A percentile compares a stretch with the other conserved stretches of the same genome.
Conservation (phyloP, 225 moss, liverwort and hornwort species). For the Anthoceros angustus region DNA sequence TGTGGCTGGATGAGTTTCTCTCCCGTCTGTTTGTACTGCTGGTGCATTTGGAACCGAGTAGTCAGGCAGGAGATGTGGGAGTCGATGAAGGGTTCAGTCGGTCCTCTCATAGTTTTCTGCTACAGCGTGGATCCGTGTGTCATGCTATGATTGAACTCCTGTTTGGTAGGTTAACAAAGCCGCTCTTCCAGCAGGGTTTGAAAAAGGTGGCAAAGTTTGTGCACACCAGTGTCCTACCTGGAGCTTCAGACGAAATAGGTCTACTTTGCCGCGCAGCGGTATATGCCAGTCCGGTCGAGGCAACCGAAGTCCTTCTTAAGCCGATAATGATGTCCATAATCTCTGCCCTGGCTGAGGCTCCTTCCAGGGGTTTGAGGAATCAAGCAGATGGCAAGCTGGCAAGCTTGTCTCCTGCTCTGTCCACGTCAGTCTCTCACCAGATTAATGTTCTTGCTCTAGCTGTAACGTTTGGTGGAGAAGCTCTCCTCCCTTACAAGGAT, state of each 20-base stretch:
- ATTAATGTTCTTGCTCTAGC: constrained; percentile 70
- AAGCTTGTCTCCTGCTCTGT: constrained; percentile 75
- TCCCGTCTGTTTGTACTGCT: constrained; percentile 88
- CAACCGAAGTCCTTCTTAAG: constrained; percentile 60
- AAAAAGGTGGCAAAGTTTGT: constrained; percentile 79
- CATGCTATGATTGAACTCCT: constrained; percentile 81
- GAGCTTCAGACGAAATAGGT: constrained; percentile 89
- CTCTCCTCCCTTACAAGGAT: constrained; percentile 51
- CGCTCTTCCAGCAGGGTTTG: constrained; percentile 83
- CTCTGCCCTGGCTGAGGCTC: constrained; percentile 63
- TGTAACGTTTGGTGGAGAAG: constrained; percentile 63
- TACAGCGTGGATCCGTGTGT: constrained; percentile 73
- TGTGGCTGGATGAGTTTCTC: constrained; percentile 93
- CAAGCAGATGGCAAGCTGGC: constrained; percentile 40
- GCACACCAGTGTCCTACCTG: constrained; percentile 74
- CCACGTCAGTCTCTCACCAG: constrained; percentile 66
- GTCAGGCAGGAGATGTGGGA: constrained; percentile 54
- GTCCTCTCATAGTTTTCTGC: constrained; percentile 78
- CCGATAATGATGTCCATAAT: constrained; percentile 79
- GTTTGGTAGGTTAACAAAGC: constrained; percentile 86
- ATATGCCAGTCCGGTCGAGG: constrained; percentile 58
- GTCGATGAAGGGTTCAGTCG: constrained; percentile 58
- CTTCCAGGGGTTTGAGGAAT: constrained; percentile 73
- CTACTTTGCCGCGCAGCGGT: constrained; percentile 88
- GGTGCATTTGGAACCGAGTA: constrained; percentile 87